Evolutionary conservation across 768 basidiomycete genomes (phyloP).

Genomic region (Tricholoma bakamatsutake): DNA sequence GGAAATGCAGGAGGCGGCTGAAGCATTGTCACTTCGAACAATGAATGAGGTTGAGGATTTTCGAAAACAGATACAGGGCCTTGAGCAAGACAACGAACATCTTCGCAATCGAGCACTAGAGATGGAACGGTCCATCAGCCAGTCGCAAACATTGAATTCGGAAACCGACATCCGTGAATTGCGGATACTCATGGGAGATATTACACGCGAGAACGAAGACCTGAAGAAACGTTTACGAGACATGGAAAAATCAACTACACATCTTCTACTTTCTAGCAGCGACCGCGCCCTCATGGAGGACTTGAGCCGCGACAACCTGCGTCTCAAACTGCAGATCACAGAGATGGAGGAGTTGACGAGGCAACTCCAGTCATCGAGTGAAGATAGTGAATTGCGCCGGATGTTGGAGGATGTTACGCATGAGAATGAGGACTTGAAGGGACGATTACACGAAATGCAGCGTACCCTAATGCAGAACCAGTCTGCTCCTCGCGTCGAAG

Average conservation of each 20-base stretch:
- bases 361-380: slow-evolving; percentile 25
- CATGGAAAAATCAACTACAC: slow-evolving; percentile 31
- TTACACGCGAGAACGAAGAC: slow-evolving; percentile 35
- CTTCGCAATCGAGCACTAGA: slow-evolving; percentile 24
- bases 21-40: slow-evolving; percentile 9
- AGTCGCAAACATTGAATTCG: slow-evolving; percentile 14
- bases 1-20: slow-evolving; percentile 16
- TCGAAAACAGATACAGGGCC: slow-evolving; percentile 14
- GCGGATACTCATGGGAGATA: slow-evolving; percentile 30
- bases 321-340: slow-evolving; percentile 23
- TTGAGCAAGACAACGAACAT: slow-evolving; percentile 25
- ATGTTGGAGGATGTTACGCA: slow-evolving; percentile 22
- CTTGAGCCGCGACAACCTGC: slow-evolving; percentile 27
- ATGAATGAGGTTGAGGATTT: slow-evolving; percentile 15
- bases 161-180: slow-evolving; percentile 26
- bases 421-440: slow-evolving; percentile 32
- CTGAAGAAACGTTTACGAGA: slow-evolving; percentile 30
- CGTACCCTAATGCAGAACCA: slow-evolving; percentile 3
- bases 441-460: slow-evolving; percentile 22
- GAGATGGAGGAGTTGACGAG: slow-evolving; percentile 27
- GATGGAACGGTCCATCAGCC: slow-evolving; percentile 27
- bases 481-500: slow-evolving; percentile 3
- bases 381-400: slow-evolving; percentile 20
- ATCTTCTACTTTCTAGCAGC: slow-evolving; percentile 25
- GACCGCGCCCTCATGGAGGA: slow-evolving; percentile 27